phyloP scores from a whole-genome alignment of 176 grass and related monocot species.

The Aechmea fasciata region DNA sequence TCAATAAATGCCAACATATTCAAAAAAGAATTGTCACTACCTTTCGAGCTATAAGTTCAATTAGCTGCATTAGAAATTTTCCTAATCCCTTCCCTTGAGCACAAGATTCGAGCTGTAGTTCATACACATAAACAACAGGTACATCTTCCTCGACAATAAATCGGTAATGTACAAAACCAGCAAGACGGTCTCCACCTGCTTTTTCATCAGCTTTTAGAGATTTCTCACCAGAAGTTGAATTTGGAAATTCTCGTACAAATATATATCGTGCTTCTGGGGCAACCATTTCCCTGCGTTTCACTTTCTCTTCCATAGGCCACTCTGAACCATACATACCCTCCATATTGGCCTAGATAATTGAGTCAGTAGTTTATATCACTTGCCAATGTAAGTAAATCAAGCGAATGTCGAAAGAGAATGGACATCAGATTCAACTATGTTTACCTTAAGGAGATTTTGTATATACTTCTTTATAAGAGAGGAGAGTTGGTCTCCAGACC shows the following conservation, averaged over 20 bases:
- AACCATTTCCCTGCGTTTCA: conserved; percentile 68
- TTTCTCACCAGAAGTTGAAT: conserved; percentile 13
- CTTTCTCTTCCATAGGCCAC: conserved; percentile 82
- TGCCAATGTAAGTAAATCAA: neutral
- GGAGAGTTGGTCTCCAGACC: conserved; percentile 41
- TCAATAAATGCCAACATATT: neutral
- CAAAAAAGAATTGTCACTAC: conserved; percentile 26
- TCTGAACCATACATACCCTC: conserved; percentile 52
- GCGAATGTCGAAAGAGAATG: neutral
- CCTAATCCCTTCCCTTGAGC: conserved; percentile 62
- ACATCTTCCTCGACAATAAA: conserved; percentile 86
- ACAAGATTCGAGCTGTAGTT: conserved; percentile 66
- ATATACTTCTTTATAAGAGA: conserved; percentile 45
- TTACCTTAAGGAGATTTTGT: conserved; percentile 82
- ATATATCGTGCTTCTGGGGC: conserved; percentile 59
- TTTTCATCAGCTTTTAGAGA: conserved; percentile 8
- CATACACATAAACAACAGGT: conserved; percentile 83
- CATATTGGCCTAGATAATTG: conserved; percentile 57
- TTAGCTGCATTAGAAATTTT: conserved; percentile 72
- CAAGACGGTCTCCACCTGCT: conserved; percentile 19
- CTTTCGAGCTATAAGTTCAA: conserved; percentile 75
- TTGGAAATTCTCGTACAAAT: conserved; percentile 23
- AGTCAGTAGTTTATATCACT: neutral
- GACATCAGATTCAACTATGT: neutral
- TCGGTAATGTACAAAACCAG: conserved; percentile 79